These are phyloP conservation scores for Cutaneotrichosporon arboriforme DNA, from an alignment of 1,284 basidiomycete genomes.

Conservation along the genomic window DNA sequence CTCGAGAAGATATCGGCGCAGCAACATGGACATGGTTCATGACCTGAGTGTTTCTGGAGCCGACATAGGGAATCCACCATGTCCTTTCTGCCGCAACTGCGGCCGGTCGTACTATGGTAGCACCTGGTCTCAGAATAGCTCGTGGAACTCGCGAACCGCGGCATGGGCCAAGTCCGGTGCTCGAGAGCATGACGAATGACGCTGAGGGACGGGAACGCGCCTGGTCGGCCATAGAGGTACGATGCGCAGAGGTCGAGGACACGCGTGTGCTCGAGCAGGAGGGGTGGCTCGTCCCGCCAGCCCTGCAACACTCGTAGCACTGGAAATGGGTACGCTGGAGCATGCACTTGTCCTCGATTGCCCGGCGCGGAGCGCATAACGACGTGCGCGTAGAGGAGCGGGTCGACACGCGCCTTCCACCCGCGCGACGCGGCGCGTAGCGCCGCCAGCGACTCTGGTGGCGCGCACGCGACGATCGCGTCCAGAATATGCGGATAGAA, in stretches of 20 bases:
- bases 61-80: too few relatives aligned
- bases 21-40: too few relatives aligned
- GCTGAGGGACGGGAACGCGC: background rate
- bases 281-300: background rate
- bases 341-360: background rate
- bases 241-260: background rate
- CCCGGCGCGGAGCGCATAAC: background rate
- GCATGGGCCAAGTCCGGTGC: constrained; percentile 1
- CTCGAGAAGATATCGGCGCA: too few relatives aligned
- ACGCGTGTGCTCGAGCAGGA: background rate
- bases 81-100: too few relatives aligned
- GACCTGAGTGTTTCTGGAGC: too few relatives aligned
- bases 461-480: background rate
- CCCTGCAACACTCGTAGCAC: background rate
- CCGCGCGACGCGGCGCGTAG: background rate
- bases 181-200: background rate
- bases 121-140: too few relatives aligned
- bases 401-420: background rate
- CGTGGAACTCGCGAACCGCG: background rate
- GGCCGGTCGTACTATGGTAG: too few relatives aligned
- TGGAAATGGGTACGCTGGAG: background rate
- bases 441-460: background rate
- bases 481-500: background rate
- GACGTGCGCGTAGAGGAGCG: background rate
- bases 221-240: background rate